Base-by-base conservation (phyloP, 1,139 yeast genomes). In the Magnusiomyces fungicola region DNA sequence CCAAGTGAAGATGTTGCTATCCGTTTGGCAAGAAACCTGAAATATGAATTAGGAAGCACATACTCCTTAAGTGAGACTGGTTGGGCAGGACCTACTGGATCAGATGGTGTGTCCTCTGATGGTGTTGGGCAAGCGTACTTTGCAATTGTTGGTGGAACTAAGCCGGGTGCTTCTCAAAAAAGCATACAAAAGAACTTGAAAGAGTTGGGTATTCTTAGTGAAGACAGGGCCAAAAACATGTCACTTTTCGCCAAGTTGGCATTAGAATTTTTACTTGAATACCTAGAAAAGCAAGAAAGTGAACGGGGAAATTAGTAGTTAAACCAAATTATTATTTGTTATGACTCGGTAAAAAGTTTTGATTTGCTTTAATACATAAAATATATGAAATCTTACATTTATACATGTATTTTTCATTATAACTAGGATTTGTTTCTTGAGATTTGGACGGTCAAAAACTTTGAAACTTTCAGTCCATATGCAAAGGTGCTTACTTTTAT, bases 31-130 rank as follows among this genome's bases (percentile, higher is more conserved):
- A 71, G 96, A 50, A 86, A 86, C 53, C 72, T 89, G 50, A 75
- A 83, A 61, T 78, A 86, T 56, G 96, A 87, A 63, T 73, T 86
- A 55, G 95, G 95, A 0, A 80, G 89, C 6, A 83, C 90, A 0
- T 86, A 80, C 66, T 88, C 86, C 5, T 71, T 87, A 33, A 81
- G 90, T 0, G 96, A 87, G 62, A 83, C 95, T 0, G 96, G 96
- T 2, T 83, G 84, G 71, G 94, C 95, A 0, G 95, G 95, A 0
- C 94, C 94, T 12, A 71, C 81, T 70, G 54, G 58, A 40, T 44
- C 25, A 19, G 49, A 45, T 32, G 49, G 51, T 2, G 21, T n/a
- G 10, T 18, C 50, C 3, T 53, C 48, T 5, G 61, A 55, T 21
- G 58, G 58, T 19, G 79, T 80, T 1, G 95, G 95, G 1, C 75